Base-by-base conservation (phyloP, 2,329 filamentous ascomycete genomes). In the Pleomassaria siparia region DNA sequence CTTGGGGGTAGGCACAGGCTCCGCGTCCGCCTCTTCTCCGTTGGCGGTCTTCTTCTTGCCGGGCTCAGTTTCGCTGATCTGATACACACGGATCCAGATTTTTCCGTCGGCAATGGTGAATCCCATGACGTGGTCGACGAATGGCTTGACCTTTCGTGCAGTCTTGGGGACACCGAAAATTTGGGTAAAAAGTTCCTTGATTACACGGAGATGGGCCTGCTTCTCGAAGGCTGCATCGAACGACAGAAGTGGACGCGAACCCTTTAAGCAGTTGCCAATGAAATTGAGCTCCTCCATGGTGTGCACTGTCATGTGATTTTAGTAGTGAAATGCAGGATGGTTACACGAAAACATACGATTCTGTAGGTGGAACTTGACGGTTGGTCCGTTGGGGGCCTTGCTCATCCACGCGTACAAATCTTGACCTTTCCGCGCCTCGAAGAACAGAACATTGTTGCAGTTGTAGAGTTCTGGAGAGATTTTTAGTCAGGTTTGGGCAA, bases 211-310 rank as follows among this genome's bases (percentile, higher is more conserved):
- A 65, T 96, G 85, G 2, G 91, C 88, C 62, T 89, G 81, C 58
- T 81, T 81, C 51, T 95, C 89, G 73, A 99, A 99, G 15, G 84
- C 83, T 44, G 83, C 82, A 69, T 97, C 94, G 71, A 99, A 99
- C 28, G 89, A 94, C 47, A 99, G 84, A 30, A 99, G 79, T 16
- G 30, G 41, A 21, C 41, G 28, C n/a, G 41, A 44, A 21, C 41
- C 41, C 16, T 44, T 44, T 15, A 44, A 44, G 41, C 91, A 96
- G 77, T 99, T 99, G 44, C 94, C 94, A 13, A 91, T 91, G 71
- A 99, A 97, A 66, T 96, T 89, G 28, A 99, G 79, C 72, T 99
- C 94, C 66, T 92, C 90, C 89, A 95, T 96, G 9, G 92, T 96
- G 75, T 96, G 91, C 66, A 96, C 81, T 68, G 73, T 12, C 30